Conservation (phyloP, 2,329 filamentous ascomycete genomes). For the Mariannaea sp. region DNA sequence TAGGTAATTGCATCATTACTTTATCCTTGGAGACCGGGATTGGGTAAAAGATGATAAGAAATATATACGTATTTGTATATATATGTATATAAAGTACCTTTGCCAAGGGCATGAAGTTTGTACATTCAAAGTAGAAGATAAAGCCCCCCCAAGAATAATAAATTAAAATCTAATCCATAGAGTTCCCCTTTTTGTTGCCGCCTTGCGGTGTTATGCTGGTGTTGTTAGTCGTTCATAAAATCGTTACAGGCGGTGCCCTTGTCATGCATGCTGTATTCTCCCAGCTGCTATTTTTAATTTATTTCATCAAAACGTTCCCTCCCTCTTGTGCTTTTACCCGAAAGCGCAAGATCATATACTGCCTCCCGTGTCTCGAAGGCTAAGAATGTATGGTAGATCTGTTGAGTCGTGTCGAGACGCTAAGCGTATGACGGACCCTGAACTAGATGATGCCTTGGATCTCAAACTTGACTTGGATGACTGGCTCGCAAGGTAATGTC, state of each 20-base stretch:
- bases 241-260: constrained; percentile 11
- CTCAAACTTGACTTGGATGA: constrained; percentile 48
- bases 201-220: neutral
- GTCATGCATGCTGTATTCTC: constrained; percentile 7
- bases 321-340: neutral
- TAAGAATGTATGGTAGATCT: constrained; percentile 46
- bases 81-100: neutral
- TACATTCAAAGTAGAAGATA: constrained; percentile 14
- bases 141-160: constrained; percentile 27
- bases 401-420: constrained; percentile 45
- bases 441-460: constrained; percentile 44
- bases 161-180: constrained; percentile 21
- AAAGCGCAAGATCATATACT: constrained; percentile 27
- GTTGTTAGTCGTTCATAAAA: constrained; percentile 30
- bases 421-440: constrained; percentile 55
- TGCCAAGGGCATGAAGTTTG: neutral
- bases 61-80: too few relatives aligned
- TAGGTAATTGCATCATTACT: too few relatives aligned
- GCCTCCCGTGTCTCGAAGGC: constrained; percentile 40
- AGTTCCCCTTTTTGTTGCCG: constrained; percentile 16
- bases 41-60: too few relatives aligned
- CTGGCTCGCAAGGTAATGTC: constrained; percentile 46
- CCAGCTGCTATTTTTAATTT: neutral
- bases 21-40: too few relatives aligned
- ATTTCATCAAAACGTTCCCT: neutral